Evolutionary conservation across 2,329 filamentous ascomycete species (phyloP), one percentile per base, ranked within the genome.

Genomic region (Ceratocystis papillata): DNA sequence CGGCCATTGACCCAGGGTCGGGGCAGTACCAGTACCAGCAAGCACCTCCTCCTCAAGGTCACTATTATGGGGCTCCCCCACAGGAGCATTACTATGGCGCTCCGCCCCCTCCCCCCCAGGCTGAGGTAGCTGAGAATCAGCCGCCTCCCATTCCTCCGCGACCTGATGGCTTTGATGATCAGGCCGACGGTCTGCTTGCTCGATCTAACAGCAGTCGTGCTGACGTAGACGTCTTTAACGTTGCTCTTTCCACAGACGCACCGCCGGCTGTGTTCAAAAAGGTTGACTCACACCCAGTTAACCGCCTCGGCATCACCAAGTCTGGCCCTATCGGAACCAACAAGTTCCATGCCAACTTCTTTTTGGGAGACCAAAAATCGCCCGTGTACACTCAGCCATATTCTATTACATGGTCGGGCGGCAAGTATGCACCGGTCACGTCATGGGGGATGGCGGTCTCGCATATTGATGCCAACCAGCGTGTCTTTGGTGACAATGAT

Each of bases 321-420:
- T 70, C 75, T 1, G 73, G 73, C 0, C 83, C 86, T 2, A 76
- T 89, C 59, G 79, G 83, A 62, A 93, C 89, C 28, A 93, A 92
- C 78, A 92, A 89, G 72, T 92, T 91, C 73, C 90, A 89, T 71
- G 81, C 86, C 70, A 94, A 94, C 71, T 84, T 94, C 69, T 90
- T 90, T 73, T 79, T 96, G 0, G 87, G 85, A 3, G 80, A 80
- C 55, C 90, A 96, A 74, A 82, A 79, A 3, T 81, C 81, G 5
- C 81, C 87, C 0, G 80, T 86, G 0, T 96, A 87, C 76, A 86
- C 88, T 0, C 87, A 91, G 72, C 92, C 88, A 1, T 92, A 91
- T 72, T 82, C 83, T 2, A 73, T 92, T 20, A 76, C 81, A 20
- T 91, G 87, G 87, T 80, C 81, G 2, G 84, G 82, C 69, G 88